phyloP scores from a whole-genome alignment of 2,329 filamentous ascomycete genomes.

The Ophiostoma ulmi region DNA sequence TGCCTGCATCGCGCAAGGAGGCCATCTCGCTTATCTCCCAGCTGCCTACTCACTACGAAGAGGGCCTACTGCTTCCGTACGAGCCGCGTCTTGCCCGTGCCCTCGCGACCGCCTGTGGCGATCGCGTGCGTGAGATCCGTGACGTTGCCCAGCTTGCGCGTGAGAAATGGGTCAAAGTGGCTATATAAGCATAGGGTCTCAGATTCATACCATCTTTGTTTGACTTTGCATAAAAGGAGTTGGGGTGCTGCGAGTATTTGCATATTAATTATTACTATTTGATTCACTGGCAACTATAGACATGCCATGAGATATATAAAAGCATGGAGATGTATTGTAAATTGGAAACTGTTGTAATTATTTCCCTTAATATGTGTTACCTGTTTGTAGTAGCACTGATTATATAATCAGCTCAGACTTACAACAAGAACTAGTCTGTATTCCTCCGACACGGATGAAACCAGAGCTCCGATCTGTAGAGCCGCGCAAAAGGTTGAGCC shows the following conservation, averaged over 20 bases:
- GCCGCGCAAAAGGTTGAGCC: neutral
- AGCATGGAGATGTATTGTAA: neutral
- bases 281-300: neutral
- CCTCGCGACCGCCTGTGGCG: slow-evolving; percentile 49
- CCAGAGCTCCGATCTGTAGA: neutral
- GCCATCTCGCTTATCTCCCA: slow-evolving; percentile 45
- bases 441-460: slow-evolving; percentile 7
- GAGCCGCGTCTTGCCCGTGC: slow-evolving; percentile 43
- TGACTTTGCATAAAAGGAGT: neutral
- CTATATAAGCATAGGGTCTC: slow-evolving; percentile 28
- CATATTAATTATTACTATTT: neutral
- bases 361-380: too few relatives aligned
- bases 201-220: neutral
- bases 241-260: neutral
- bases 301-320: neutral
- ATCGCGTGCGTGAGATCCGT: slow-evolving; percentile 49
- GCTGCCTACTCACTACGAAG: slow-evolving; percentile 47
- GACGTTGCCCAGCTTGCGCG: slow-evolving; percentile 46
- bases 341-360: neutral
- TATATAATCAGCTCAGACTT: neutral
- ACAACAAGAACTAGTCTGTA: neutral
- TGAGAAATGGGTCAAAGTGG: slow-evolving; percentile 43
- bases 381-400: neutral
- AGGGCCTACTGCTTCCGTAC: slow-evolving; percentile 42
- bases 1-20: slow-evolving; percentile 40